Evolutionary conservation across 2,329 filamentous ascomycete species (phyloP), one percentile per base, ranked within the genome.

Genomic region (Aschersonia sp.): DNA sequence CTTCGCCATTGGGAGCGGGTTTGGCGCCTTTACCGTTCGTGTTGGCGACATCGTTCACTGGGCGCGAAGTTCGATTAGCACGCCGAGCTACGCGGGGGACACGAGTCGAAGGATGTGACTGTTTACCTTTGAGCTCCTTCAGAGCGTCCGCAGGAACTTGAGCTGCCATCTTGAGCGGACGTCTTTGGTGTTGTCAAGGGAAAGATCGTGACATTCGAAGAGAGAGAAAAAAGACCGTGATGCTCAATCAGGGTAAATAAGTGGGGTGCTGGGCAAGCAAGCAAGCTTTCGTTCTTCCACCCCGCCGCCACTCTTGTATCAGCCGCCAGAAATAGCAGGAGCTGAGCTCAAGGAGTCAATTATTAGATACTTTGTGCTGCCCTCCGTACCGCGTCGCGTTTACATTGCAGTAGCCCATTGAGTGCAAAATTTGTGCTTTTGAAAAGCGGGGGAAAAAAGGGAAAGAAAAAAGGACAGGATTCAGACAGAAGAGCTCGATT

Each of bases 81-180:
- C 35, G 35, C 8, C 12, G 35, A 37, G 35, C 12, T 9, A 37
- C 8, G 35, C 35, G 35, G 35, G 3, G 8, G 12, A 4, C 4
- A 37, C 5, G 35, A 22, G 22, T 22, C 22, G 22, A 22, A 22
- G 22, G 22, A 22, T 22, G 22, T 22, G 22, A 22, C 22, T 22
- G 22, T 3, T 22, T 58, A 68, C 66, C 63, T 55, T 62, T 66
- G 49, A 68, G 67, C 63, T 66, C 64, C 53, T 68, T 63, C 50
- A 68, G 65, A 63, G 65, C 67, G 51, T 68, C 66, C 43, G 63
- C 60, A 55, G 66, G 65, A 50, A 59, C 60, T 63, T 69, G 63
- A 50, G 65, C 65, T 58, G 66, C 67, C 66, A 69, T 69, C 47
- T 62, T 68, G 60, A 53, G 53, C 22, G 8, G 47, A 48, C 48